Evolutionary conservation across 1,284 basidiomycete genomes (phyloP).

Genomic region (Puccinia hordei): DNA sequence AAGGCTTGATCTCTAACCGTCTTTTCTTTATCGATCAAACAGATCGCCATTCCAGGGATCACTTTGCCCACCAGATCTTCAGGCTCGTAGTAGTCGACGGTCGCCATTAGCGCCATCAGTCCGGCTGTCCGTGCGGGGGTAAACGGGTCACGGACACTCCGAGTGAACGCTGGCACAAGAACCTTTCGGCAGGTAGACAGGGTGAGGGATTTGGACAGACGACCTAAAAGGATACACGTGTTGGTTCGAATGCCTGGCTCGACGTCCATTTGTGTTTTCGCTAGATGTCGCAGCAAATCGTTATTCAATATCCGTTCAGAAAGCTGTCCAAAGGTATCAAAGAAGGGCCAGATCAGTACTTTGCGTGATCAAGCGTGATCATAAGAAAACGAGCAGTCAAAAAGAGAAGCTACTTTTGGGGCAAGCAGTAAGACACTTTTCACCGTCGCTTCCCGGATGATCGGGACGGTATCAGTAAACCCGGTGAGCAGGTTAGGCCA

Average conservation of each 20-base stretch:
- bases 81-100: constrained; percentile 81
- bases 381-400: background rate
- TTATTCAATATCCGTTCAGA: constrained; percentile 93
- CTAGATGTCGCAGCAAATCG: constrained; percentile 86
- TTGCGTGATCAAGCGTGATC: background rate
- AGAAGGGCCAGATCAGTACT: background rate
- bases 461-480: constrained; percentile 87
- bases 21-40: constrained; percentile 87
- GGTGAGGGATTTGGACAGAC: constrained; percentile 80
- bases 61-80: constrained; percentile 88
- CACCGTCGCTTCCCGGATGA: constrained; percentile 91
- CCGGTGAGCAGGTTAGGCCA: constrained; percentile 89
- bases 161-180: constrained; percentile 88
- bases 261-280: constrained; percentile 85
- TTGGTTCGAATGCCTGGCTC: constrained; percentile 96
- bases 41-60: constrained; percentile 77
- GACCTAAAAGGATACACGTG: constrained; percentile 91
- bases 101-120: constrained; percentile 93
- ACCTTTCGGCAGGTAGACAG: constrained; percentile 91
- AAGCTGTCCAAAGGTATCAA: constrained; percentile 49
- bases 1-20: constrained; percentile 90
- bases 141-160: constrained; percentile 86
- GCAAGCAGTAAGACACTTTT: constrained; percentile 82
- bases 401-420: constrained; percentile 67
- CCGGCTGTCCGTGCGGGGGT: constrained; percentile 92